Conservation (phyloP, 2,329 filamentous ascomycete species). For the Allantophomopsis cytisporea region DNA sequence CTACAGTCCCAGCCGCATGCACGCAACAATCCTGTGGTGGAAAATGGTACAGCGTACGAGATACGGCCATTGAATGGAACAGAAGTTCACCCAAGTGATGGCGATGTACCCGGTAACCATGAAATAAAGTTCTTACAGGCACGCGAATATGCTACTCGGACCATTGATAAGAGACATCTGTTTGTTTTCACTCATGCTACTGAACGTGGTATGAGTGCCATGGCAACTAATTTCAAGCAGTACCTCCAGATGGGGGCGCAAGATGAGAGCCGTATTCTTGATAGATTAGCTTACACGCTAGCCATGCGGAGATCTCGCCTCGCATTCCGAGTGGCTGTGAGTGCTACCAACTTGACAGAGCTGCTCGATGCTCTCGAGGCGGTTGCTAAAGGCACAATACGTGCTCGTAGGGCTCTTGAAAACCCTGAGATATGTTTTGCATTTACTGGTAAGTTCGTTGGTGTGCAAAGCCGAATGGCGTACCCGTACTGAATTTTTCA, state of each 20-base stretch:
- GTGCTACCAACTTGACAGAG: conserved; percentile 12
- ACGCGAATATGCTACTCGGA: no score
- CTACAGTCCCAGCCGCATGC: neutral
- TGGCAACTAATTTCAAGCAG: conserved; percentile 17
- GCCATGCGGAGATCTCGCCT: conserved; percentile 13
- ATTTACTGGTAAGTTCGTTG: conserved; percentile 6
- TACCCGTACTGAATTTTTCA: conserved; percentile 1
- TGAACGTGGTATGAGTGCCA: neutral
- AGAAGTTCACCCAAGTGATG: no score
- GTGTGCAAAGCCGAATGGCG: no score
- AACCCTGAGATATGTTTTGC: conserved; percentile 7
- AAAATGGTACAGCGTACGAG: no score
- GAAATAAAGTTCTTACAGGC: no score
- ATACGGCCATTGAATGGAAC: no score
- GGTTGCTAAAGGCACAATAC: conserved; percentile 1
- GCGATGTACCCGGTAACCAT: no score
- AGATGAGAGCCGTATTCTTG: conserved; percentile 9
- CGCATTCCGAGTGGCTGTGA: conserved; percentile 14
- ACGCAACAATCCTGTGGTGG: no score
- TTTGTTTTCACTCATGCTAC: neutral
- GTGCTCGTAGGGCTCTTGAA: no score
- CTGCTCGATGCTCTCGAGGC: conserved; percentile 11
- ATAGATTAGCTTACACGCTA: conserved; percentile 15
- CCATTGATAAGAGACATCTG: neutral
- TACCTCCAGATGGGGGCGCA: conserved; percentile 6